Evolutionary conservation across 2,329 filamentous ascomycete species (phyloP).

Genomic region (Aspergillus spinulosporus): DNA sequence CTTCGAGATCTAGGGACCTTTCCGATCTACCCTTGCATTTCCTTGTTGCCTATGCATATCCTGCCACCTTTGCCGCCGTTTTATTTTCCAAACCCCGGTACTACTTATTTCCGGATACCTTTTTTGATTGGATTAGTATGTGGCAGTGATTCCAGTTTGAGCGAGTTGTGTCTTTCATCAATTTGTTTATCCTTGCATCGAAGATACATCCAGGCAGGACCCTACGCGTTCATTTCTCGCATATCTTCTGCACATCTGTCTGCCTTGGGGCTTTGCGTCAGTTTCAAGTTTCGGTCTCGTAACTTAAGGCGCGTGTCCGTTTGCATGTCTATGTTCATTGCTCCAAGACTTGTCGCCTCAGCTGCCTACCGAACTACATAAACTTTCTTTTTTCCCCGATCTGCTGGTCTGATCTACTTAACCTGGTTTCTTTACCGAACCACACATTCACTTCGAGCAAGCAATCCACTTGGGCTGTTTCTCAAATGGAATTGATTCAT

Average conservation of each 20-base stretch:
- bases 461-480: conserved; percentile 10
- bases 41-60: conserved; percentile 22
- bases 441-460: conserved; percentile 5
- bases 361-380: conserved; percentile 5
- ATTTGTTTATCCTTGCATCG: conserved; percentile 31
- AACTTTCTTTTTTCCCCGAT: conserved; percentile 19
- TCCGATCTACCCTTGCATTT: conserved; percentile 27
- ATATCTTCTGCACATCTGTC: conserved; percentile 11
- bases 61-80: conserved; percentile 22
- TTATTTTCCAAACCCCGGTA: conserved; percentile 17
- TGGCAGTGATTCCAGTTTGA: conserved; percentile 29
- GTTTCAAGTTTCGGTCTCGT: neutral
- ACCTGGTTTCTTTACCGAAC: conserved; percentile 1
- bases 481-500: conserved; percentile 2
- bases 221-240: conserved; percentile 24
- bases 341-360: conserved; percentile 5
- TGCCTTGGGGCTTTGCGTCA: conserved; percentile 7
- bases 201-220: conserved; percentile 34
- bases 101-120: conserved; percentile 22
- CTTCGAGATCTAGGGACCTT: conserved; percentile 13
- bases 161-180: conserved; percentile 31
- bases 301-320: neutral
- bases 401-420: conserved; percentile 27
- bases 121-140: conserved; percentile 22
- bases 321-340: neutral